Base-by-base conservation (phyloP, 306 rosid genomes). In the Dryas octopetala region DNA sequence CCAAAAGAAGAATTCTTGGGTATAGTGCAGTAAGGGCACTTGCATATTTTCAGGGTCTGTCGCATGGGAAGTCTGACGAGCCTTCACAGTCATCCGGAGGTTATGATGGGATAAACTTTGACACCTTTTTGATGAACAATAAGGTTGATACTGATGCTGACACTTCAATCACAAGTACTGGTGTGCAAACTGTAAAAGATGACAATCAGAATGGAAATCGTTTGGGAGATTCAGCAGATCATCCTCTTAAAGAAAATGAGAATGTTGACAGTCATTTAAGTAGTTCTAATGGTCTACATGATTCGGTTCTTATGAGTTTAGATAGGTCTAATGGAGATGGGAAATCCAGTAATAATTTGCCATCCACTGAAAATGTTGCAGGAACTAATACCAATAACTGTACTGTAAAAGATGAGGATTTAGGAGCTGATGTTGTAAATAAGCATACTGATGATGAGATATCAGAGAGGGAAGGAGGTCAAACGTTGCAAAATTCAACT, bases 1-100 rank as follows among this genome's bases (percentile, higher is more conserved):
- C 85, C 62, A 91, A 85, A 75, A 83, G 85, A 86, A 89, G 90
- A 83, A 83, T 91, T 83, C 93, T 95, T 12, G 85, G 81, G 75
- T 72, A 83, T 19, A 85, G 98, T 83, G 91, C 91, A 62, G 78
- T 78, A 62, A 93, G 96, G 38, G 97, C 97, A 16, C 82, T 65
- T 77, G 70, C 78, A 50, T 90, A 85, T 82, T 91, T 91, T 76
- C 79, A 62, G 75, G 87, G 81, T 85, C 80, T 86, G 74, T 82
- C 84, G 3, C 62, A 46, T 75, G 78, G 75, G 75, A 83, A 83
- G 75, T 81, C 71, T 82, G 84, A 70, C 28, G 85, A 82, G 80
- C 85, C 81, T 75, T 73, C 83, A 59, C 73, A 78, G 1, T 63
- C 83, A 64, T 68, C 81, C 46, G 81, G 57, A 54, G 80, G 78